A percentile compares a stretch with the other conserved stretches of the same genome.
phyloP scores from a whole-genome alignment of 495 filamentous ascomycete genomes.

The Penicillium egyptiacum region DNA sequence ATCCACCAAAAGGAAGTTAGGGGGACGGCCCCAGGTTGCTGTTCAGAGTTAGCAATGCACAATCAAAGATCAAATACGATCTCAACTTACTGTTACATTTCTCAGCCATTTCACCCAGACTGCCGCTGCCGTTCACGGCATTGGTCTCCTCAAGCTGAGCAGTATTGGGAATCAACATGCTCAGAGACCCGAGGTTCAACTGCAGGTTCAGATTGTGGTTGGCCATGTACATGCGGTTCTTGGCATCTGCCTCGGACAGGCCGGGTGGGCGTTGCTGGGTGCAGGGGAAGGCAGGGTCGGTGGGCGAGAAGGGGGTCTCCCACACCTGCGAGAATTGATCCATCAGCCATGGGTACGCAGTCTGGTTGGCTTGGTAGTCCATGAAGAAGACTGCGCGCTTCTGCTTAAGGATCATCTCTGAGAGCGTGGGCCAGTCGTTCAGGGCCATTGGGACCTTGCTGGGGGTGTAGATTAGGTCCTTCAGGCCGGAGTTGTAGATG shows the following conservation, averaged over 20 bases:
- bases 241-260: slow-evolving; percentile 50
- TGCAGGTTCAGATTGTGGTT: slow-evolving; percentile 90
- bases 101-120: slow-evolving; percentile 66
- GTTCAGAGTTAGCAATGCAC: slow-evolving; percentile 17
- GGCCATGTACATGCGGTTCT: slow-evolving; percentile 74
- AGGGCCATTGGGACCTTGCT: slow-evolving; percentile 65
- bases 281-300: slow-evolving; percentile 58
- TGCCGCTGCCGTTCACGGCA: slow-evolving; percentile 59
- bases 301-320: slow-evolving; percentile 67
- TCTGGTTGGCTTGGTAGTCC: slow-evolving; percentile 86
- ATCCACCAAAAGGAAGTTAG: slow-evolving; percentile 87
- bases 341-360: slow-evolving; percentile 64
- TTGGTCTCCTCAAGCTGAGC: slow-evolving; percentile 69
- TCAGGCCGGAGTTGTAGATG: slow-evolving; percentile 67
- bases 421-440: slow-evolving; percentile 82
- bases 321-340: slow-evolving; percentile 67
- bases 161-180: slow-evolving; percentile 74
- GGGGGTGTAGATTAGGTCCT: slow-evolving; percentile 69
- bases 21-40: slow-evolving; percentile 65
- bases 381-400: slow-evolving; percentile 66
- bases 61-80: background rate
- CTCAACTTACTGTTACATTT: slow-evolving; percentile 59
- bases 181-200: slow-evolving; percentile 57
- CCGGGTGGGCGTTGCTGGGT: slow-evolving; percentile 60
- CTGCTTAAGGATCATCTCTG: slow-evolving; percentile 67